Conservation (phyloP, 1,284 basidiomycete species). For the Leccinum glutinopallens region DNA sequence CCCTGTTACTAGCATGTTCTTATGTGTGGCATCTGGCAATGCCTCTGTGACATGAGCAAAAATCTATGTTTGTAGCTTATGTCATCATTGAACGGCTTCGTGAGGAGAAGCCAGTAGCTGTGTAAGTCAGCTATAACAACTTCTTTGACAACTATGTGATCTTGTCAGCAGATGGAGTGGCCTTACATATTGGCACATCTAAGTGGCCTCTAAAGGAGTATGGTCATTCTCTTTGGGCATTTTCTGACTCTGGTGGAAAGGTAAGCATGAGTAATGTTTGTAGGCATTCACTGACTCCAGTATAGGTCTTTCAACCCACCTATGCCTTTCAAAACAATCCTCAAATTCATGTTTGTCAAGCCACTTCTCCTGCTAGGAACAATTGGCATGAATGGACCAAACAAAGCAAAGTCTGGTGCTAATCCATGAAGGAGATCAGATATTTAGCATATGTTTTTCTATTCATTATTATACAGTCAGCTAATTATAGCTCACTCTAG, state of each 20-base stretch:
- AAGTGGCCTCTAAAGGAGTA: not conserved
- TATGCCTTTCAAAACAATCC: not conserved
- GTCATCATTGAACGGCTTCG: not conserved
- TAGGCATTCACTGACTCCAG: not conserved
- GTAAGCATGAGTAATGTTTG: not conserved
- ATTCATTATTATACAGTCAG: not conserved
- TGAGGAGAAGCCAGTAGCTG: not conserved
- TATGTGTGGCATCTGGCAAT: no score
- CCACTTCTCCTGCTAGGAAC: not conserved
- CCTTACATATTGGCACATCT: not conserved
- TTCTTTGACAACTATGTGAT: not conserved
- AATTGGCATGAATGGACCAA: not conserved
- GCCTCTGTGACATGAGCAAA: not conserved
- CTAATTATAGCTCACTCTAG: not conserved
- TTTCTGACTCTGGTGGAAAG: not conserved
- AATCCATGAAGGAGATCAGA: not conserved
- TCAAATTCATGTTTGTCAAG: not conserved
- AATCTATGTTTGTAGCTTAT: not conserved
- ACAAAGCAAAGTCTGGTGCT: not conserved
- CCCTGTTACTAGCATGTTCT: no score
- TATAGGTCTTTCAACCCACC: not conserved
- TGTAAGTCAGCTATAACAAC: not conserved
- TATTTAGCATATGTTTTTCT: not conserved
- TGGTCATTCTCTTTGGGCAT: not conserved
- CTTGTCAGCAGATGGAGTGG: not conserved